Evolutionary conservation across 352 stramenopile species (phyloP).

Genomic region (Phytophthora agathidicida): DNA sequence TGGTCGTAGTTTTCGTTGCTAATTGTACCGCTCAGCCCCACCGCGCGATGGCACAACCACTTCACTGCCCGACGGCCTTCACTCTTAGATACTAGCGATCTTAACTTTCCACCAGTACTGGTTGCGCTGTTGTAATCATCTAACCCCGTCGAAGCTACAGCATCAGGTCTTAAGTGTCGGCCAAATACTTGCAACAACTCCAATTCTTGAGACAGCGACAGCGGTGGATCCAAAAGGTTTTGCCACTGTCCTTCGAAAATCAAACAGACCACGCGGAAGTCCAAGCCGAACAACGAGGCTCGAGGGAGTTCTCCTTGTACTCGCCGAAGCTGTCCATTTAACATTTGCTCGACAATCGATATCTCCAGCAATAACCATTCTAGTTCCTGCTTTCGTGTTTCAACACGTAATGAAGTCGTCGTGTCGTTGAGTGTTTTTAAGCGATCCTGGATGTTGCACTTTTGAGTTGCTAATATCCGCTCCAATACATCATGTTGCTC

Average conservation of each 20-base stretch:
- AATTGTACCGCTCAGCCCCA: constrained; percentile 31
- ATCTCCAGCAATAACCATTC: constrained; percentile 41
- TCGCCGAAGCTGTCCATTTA: constrained; percentile 36
- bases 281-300: constrained; percentile 57
- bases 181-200: constrained; percentile 53
- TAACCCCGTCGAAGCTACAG: constrained; percentile 7
- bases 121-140: constrained; percentile 8
- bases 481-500: constrained; percentile 49
- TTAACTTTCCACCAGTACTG: constrained; percentile 19
- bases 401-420: background rate
- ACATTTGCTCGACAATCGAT: constrained; percentile 41
- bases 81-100: constrained; percentile 34
- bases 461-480: constrained; percentile 39
- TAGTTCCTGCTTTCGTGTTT: constrained; percentile 23
- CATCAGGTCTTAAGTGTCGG: constrained; percentile 40
- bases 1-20: constrained; percentile 37
- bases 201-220: constrained; percentile 56
- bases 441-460: constrained; percentile 20
- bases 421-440: constrained; percentile 18
- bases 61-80: constrained; percentile 60
- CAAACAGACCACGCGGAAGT: constrained; percentile 54
- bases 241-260: constrained; percentile 60
- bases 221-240: constrained; percentile 15
- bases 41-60: constrained; percentile 47
- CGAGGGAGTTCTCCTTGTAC: constrained; percentile 34